Evolutionary conservation across 2,329 filamentous ascomycete species (phyloP).

Genomic region (Scedosporium dehoogii): DNA sequence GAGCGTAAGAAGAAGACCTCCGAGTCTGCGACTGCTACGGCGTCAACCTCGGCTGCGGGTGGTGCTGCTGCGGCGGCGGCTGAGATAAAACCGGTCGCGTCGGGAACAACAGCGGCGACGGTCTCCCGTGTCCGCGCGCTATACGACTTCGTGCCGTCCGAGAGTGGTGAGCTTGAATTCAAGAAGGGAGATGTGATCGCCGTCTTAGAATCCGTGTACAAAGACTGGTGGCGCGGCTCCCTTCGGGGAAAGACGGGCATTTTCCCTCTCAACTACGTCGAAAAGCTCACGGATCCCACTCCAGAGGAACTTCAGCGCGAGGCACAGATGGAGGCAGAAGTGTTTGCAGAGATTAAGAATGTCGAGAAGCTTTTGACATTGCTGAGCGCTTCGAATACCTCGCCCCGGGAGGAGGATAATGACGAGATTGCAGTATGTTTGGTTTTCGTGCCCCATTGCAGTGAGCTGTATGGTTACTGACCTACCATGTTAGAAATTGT

Average conservation of each 20-base stretch:
- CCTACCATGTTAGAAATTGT: conserved; percentile 47
- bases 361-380: conserved; percentile 69
- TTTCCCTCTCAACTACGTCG: conserved; percentile 96
- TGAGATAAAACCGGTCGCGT: conserved; percentile 48
- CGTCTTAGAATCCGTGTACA: conserved; percentile 94
- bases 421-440: conserved; percentile 76
- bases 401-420: conserved; percentile 78
- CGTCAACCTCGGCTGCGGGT: conserved; percentile 22
- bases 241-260: conserved; percentile 92
- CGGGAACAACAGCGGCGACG: conserved; percentile 85
- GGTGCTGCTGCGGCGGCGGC: conserved; percentile 23
- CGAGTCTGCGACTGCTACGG: conserved; percentile 23
- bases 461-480: not conserved
- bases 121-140: conserved; percentile 89
- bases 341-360: conserved; percentile 56
- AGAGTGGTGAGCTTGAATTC: conserved; percentile 90
- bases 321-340: conserved; percentile 81
- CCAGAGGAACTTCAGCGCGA: conserved; percentile 89
- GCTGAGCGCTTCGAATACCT: conserved; percentile 75
- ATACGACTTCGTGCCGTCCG: conserved; percentile 90
- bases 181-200: conserved; percentile 96
- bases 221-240: conserved; percentile 99
- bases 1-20: conserved; percentile 44
- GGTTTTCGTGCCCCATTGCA: not conserved
- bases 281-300: conserved; percentile 92